A percentile compares a stretch with the other conserved stretches of the same genome.
phyloP scores from a whole-genome alignment of 345 rosid species.

The Arabidopsis suecica region DNA sequence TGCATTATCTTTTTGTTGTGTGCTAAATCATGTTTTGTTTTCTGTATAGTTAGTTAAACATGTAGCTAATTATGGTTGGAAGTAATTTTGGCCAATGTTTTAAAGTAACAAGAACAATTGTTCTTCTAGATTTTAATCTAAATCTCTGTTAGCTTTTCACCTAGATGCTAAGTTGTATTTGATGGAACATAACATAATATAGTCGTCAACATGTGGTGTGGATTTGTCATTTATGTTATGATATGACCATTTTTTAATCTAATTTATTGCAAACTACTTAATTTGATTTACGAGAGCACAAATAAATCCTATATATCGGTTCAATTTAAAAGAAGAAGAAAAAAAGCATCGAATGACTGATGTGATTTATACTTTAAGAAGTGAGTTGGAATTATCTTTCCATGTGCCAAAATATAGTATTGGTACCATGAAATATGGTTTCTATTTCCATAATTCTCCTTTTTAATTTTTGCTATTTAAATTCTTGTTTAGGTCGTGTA shows the following conservation, averaged over 20 bases:
- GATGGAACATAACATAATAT: constrained; percentile 45
- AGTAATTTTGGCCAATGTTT: background rate
- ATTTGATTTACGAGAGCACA: background rate
- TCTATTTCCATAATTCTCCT: constrained; percentile 34
- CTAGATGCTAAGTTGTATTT: constrained; percentile 42
- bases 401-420: constrained; percentile 40
- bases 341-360: constrained; percentile 44
- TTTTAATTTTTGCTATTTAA: background rate
- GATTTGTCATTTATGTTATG: constrained; percentile 38
- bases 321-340: background rate
- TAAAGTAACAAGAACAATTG: background rate
- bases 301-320: background rate
- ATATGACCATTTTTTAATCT: constrained; percentile 44
- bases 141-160: constrained; percentile 27
- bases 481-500: background rate
- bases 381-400: constrained; percentile 39
- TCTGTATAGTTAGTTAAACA: background rate
- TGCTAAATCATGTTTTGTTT: background rate
- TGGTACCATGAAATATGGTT: constrained; percentile 45
- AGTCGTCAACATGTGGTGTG: constrained; percentile 43
- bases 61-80: background rate
- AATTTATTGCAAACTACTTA: constrained; percentile 22
- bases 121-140: background rate
- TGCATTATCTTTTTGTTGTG: too few relatives aligned
- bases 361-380: constrained; percentile 46